Conservation (phyloP, 805 yeast genomes). For the Schwanniomyces occidentalis region DNA sequence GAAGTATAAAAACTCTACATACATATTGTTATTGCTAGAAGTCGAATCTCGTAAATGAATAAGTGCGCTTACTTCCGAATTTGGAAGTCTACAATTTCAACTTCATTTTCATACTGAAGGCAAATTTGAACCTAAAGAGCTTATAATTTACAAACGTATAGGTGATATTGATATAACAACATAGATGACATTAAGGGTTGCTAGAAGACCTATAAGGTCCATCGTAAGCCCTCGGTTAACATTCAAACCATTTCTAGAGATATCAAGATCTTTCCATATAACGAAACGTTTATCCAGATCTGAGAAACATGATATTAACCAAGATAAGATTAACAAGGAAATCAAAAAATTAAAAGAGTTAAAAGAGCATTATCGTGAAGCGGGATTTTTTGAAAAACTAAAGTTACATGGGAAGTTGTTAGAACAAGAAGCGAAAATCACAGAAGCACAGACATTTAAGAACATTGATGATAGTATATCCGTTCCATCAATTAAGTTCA, state of each 20-base stretch:
- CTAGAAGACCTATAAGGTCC: conserved; percentile 3
- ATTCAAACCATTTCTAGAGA: not conserved
- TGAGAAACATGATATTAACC: conserved; percentile 4
- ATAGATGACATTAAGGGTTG: conserved; percentile 8
- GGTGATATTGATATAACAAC: too few species aligned
- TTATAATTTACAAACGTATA: too few species aligned
- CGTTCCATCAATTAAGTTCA: conserved; percentile 17
- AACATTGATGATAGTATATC: conserved; percentile 11
- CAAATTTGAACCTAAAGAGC: conserved; percentile 5
- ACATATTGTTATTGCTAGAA: too few species aligned
- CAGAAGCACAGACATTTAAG: conserved; percentile 17
- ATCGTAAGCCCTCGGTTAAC: not conserved
- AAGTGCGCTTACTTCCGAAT: conserved; percentile 5
- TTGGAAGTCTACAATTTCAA: conserved; percentile 7
- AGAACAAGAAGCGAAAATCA: conserved; percentile 22
- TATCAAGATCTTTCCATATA: conserved; percentile 5
- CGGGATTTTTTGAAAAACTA: conserved; percentile 25
- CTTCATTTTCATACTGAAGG: conserved; percentile 6
- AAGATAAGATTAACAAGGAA: conserved; percentile 19
- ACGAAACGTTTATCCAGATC: conserved; percentile 5
- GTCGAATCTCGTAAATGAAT: too few species aligned
- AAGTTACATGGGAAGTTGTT: conserved; percentile 20
- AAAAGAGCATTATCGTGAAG: conserved; percentile 19
- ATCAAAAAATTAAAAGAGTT: conserved; percentile 22
- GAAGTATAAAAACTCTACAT: too few species aligned